phyloP scores from a whole-genome alignment of 169 alveolate species.

The Babesia bovis region DNA sequence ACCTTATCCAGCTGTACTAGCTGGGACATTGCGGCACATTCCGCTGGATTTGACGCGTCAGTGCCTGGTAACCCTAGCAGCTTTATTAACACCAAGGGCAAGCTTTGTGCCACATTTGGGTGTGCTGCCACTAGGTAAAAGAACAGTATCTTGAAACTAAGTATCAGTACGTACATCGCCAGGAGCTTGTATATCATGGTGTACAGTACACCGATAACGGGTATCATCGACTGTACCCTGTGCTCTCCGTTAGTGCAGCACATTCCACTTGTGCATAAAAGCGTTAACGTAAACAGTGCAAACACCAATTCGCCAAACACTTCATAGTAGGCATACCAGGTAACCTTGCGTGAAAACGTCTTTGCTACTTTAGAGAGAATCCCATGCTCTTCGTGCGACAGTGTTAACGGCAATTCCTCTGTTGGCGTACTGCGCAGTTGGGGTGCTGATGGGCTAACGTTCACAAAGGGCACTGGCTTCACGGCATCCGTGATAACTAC shows the following conservation, averaged over 20 bases:
- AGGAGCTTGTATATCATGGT: slow-evolving; percentile 52
- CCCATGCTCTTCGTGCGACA: background rate
- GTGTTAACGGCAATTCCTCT: background rate
- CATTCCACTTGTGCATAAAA: slow-evolving; percentile 41
- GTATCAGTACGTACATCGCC: slow-evolving; percentile 45
- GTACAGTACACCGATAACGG: slow-evolving; percentile 42
- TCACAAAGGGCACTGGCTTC: background rate
- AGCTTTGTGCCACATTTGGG: background rate
- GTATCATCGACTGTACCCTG: slow-evolving; percentile 50
- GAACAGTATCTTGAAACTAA: slow-evolving; percentile 25
- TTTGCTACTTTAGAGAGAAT: slow-evolving; percentile 14
- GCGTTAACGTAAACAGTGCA: slow-evolving; percentile 47
- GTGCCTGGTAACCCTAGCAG: background rate
- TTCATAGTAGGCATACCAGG: slow-evolving; percentile 48
- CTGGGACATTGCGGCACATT: slow-evolving; percentile 4
- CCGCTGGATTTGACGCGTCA: background rate
- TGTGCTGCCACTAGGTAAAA: slow-evolving; percentile 23
- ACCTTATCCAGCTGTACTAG: slow-evolving; percentile 18
- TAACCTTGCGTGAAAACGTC: slow-evolving; percentile 6
- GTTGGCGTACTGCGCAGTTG: background rate
- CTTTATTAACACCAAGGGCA: background rate
- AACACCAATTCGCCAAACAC: slow-evolving; percentile 60
- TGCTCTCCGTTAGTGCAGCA: slow-evolving; percentile 44
- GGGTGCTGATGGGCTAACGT: background rate
- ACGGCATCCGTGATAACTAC: background rate